Evolutionary conservation across 441 rosid species (phyloP).

Genomic region (Euphorbia schlechtendalii): DNA sequence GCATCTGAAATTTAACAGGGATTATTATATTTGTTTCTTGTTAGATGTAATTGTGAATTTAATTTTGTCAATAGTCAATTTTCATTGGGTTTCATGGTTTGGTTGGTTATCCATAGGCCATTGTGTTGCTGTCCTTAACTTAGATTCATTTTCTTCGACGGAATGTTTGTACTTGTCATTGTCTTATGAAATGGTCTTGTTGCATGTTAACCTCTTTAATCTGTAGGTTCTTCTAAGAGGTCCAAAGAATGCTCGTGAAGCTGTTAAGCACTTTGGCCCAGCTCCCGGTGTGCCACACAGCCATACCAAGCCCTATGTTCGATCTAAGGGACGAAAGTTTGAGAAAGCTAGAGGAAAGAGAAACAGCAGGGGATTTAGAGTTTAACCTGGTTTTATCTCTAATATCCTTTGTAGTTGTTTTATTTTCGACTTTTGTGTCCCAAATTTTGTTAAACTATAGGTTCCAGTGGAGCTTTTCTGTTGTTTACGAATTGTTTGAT

Average conservation of each 20-base stretch:
- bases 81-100: no score
- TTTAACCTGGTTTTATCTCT: constrained; percentile 37
- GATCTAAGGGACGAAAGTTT: constrained; percentile 81
- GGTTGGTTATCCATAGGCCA: no score
- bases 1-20: no score
- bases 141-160: neutral
- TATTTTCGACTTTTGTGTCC: constrained; percentile 4
- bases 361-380: constrained; percentile 53
- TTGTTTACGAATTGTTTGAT: constrained; percentile 2
- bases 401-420: no score
- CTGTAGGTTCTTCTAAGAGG: constrained; percentile 81
- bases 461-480: no score
- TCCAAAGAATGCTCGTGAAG: constrained; percentile 92
- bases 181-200: no score
- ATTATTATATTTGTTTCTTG: no score
- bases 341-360: constrained; percentile 89
- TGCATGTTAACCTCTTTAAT: no score
- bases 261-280: constrained; percentile 92
- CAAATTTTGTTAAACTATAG: constrained; percentile 17
- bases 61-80: no score
- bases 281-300: constrained; percentile 98
- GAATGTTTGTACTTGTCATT: no score
- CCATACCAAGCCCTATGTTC: constrained; percentile 78
- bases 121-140: neutral
- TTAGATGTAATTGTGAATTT: neutral